A percentile compares a stretch with the other conserved stretches of the same genome.
Evolutionary conservation across 1,139 yeast species (phyloP).

Genomic region (Pichia sp.): DNA sequence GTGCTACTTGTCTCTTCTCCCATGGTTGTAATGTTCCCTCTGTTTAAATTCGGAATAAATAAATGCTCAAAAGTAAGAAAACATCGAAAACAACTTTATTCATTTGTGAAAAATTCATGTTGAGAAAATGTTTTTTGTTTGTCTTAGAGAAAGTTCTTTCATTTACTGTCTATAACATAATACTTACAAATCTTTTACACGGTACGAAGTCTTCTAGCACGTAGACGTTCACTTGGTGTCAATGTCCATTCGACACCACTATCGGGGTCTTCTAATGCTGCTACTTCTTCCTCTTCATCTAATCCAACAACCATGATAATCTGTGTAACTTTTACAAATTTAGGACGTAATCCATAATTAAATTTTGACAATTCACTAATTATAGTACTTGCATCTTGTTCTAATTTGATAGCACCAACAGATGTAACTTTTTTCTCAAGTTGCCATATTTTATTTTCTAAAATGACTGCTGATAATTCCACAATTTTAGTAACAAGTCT

Average conservation of each 20-base stretch:
- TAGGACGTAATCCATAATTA: slow-evolving; percentile 67
- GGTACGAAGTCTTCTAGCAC: slow-evolving; percentile 40
- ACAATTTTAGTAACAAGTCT: slow-evolving; percentile 49
- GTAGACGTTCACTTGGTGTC: slow-evolving; percentile 66
- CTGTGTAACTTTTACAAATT: slow-evolving; percentile 77
- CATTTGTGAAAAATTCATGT: no score
- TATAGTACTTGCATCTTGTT: slow-evolving; percentile 70
- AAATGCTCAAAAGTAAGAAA: no score
- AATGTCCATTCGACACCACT: slow-evolving; percentile 57
- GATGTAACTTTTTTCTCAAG: slow-evolving; percentile 69
- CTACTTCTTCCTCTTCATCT: slow-evolving; percentile 58
- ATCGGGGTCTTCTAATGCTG: slow-evolving; percentile 34
- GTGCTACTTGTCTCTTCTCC: no score
- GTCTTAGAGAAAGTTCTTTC: no score
- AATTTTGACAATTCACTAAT: slow-evolving; percentile 60
- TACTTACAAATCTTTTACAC: slow-evolving; percentile 33
- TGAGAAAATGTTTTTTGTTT: no score
- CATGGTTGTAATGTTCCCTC: neutral
- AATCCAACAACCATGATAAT: slow-evolving; percentile 73
- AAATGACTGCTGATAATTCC: slow-evolving; percentile 41
- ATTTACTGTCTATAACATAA: slow-evolving; percentile 23
- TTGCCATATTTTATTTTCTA: slow-evolving; percentile 64
- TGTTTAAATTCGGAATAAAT: neutral
- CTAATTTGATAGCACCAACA: slow-evolving; percentile 77
- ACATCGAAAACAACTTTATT: no score